phyloP scores from a whole-genome alignment of 2,329 filamentous ascomycete genomes.

The Zasmidium citrigriseum region DNA sequence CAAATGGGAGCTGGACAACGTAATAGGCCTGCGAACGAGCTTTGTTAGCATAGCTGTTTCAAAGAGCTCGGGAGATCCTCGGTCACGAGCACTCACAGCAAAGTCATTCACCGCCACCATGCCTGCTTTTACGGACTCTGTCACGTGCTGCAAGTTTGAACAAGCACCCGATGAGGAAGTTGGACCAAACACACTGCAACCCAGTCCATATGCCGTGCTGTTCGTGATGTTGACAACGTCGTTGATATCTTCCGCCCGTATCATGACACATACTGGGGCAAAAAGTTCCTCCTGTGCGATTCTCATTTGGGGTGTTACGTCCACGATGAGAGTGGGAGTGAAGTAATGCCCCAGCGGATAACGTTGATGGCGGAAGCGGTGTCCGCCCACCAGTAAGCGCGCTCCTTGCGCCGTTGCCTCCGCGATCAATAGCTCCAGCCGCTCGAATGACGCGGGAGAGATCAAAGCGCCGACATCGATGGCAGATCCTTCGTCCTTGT shows the following conservation, averaged over 20 bases:
- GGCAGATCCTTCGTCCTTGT: conserved; percentile 35
- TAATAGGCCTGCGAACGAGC: conserved; percentile 65
- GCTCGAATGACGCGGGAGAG: conserved; percentile 72
- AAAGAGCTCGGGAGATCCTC: neutral
- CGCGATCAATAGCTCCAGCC: conserved; percentile 73
- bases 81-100: conserved; percentile 44
- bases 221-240: conserved; percentile 79
- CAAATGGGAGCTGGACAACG: conserved; percentile 91
- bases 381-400: conserved; percentile 77
- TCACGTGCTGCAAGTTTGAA: conserved; percentile 63
- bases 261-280: conserved; percentile 83
- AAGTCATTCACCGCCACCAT: conserved; percentile 98
- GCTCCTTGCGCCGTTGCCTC: conserved; percentile 80
- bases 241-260: conserved; percentile 67
- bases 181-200: conserved; percentile 81
- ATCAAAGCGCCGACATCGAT: conserved; percentile 90
- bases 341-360: conserved; percentile 88
- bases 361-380: conserved; percentile 68
- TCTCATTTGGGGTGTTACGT: conserved; percentile 81
- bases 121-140: conserved; percentile 71
- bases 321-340: conserved; percentile 82
- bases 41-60: neutral
- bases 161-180: conserved; percentile 46
- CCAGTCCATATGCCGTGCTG: conserved; percentile 80
- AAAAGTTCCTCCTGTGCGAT: conserved; percentile 93